Evolutionary conservation across 805 yeast species (phyloP).

Genomic region (Candida schatavii): DNA sequence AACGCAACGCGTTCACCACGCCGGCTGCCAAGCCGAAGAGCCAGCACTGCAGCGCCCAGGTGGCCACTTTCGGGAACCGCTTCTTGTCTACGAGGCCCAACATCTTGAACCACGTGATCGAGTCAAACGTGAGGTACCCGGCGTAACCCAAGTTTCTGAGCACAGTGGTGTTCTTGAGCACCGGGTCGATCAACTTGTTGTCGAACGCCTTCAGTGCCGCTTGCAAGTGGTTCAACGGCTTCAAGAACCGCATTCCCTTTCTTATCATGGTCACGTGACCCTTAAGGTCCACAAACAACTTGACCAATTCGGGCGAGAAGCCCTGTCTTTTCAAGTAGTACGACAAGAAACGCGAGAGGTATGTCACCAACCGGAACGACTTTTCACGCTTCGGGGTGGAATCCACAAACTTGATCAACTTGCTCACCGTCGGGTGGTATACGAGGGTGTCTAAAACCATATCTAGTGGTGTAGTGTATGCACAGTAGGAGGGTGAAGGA

Average conservation of each 20-base stretch:
- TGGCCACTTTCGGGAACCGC: constrained; percentile 49
- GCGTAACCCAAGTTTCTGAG: constrained; percentile 60
- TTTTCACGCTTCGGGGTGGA: constrained; percentile 77
- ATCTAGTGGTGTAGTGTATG: not conserved
- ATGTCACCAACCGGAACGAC: constrained; percentile 73
- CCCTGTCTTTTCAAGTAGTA: constrained; percentile 60
- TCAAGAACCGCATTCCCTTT: constrained; percentile 80
- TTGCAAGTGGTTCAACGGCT: constrained; percentile 71
- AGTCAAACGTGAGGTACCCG: constrained; percentile 62
- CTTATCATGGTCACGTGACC: constrained; percentile 65
- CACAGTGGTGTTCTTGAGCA: constrained; percentile 51
- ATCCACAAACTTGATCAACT: constrained; percentile 62
- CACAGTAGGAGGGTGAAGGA: not conserved
- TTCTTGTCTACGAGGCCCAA: constrained; percentile 52
- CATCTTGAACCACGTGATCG: constrained; percentile 58
- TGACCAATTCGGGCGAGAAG: constrained; percentile 44
- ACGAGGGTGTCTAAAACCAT: constrained; percentile 70
- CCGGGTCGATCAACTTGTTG: constrained; percentile 65
- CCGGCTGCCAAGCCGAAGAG: constrained; percentile 65
- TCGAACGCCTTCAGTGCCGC: constrained; percentile 66
- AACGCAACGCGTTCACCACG: constrained; percentile 54
- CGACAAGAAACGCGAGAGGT: constrained; percentile 70
- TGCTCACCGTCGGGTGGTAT: constrained; percentile 70
- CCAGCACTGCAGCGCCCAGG: constrained; percentile 73
- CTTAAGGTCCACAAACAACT: constrained; percentile 55